These are phyloP conservation scores for Entomortierella parvispora DNA, from an alignment of 192 early-diverging fungal species.

Conservation along the genomic window DNA sequence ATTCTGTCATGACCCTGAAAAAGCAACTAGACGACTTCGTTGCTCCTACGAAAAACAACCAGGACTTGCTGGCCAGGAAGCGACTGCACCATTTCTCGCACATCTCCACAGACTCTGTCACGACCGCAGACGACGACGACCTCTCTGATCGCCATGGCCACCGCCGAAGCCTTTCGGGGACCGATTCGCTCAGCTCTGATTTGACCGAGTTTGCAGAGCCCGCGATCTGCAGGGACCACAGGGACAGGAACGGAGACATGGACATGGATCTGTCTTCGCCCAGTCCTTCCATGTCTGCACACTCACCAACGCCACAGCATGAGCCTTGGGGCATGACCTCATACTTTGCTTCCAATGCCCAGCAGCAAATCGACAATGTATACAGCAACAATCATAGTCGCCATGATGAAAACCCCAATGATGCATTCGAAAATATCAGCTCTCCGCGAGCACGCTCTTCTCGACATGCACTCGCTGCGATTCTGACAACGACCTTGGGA, in stretches of 20 bases:
- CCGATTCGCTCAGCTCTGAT: slow-evolving; percentile 22
- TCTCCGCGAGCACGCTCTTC: not conserved
- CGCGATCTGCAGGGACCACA: too few relatives aligned
- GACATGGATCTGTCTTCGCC: not conserved
- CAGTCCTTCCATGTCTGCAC: slow-evolving; percentile 5
- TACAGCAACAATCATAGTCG: not conserved
- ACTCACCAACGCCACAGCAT: not conserved
- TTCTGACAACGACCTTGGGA: too few relatives aligned
- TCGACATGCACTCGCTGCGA: not conserved
- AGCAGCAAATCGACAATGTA: not conserved
- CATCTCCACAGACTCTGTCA: slow-evolving; percentile 17
- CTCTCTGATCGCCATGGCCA: slow-evolving; percentile 18
- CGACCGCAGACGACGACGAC: slow-evolving; percentile 33
- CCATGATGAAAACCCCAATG: not conserved
- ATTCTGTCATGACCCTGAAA: not conserved
- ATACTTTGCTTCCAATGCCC: not conserved
- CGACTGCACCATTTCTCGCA: slow-evolving; percentile 19
- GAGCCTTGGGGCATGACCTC: not conserved
- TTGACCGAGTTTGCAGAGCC: slow-evolving; percentile 5
- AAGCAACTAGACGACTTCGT: too few relatives aligned
- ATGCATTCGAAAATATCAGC: not conserved
- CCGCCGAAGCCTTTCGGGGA: slow-evolving; percentile 14
- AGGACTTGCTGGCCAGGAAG: not conserved
- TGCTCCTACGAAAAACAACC: too few relatives aligned
- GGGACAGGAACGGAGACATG: not conserved